phyloP scores from a whole-genome alignment of 1,284 basidiomycete genomes.

The Naganishia albida region DNA sequence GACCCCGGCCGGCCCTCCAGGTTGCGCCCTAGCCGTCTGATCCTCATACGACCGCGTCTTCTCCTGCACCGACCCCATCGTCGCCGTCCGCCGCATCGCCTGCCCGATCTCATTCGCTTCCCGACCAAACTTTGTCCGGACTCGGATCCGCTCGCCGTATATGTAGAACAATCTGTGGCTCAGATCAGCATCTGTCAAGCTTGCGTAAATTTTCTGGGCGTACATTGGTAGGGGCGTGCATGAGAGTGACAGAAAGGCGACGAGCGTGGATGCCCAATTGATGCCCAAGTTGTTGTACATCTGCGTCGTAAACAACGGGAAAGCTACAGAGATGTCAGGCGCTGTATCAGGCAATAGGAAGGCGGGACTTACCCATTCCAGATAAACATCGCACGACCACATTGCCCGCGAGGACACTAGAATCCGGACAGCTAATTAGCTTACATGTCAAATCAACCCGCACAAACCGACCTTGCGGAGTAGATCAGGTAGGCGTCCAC shows the following conservation, averaged over 20 bases:
- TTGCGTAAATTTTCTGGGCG: not conserved
- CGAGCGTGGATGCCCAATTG: slow-evolving; percentile 50
- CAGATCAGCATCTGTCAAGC: not conserved
- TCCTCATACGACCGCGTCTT: slow-evolving; percentile 11
- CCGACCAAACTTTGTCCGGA: slow-evolving; percentile 36
- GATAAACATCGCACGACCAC: slow-evolving; percentile 53
- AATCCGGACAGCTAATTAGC: not conserved
- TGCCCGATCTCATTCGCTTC: slow-evolving; percentile 39
- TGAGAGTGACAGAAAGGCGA: slow-evolving; percentile 44
- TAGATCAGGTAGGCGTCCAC: slow-evolving; percentile 68
- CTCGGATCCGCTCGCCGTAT: slow-evolving; percentile 35
- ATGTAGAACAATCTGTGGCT: slow-evolving; percentile 36
- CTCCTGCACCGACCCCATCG: not conserved
- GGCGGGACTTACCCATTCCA: slow-evolving; percentile 37
- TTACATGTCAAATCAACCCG: no score
- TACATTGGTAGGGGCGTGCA: slow-evolving; percentile 32
- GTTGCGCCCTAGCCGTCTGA: not conserved
- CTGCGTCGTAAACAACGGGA: slow-evolving; percentile 47
- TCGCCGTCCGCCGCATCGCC: slow-evolving; percentile 30
- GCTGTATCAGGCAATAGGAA: slow-evolving; percentile 43
- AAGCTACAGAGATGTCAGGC: slow-evolving; percentile 48
- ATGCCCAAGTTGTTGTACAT: slow-evolving; percentile 52
- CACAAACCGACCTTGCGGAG: slow-evolving; percentile 55
- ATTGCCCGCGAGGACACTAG: slow-evolving; percentile 44
- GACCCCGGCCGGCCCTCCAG: slow-evolving; percentile 9